Evolutionary conservation across 2,329 filamentous ascomycete genomes (phyloP), one percentile per base, ranked within the genome.

Genomic region (Fonsecaea pedrosoi): DNA sequence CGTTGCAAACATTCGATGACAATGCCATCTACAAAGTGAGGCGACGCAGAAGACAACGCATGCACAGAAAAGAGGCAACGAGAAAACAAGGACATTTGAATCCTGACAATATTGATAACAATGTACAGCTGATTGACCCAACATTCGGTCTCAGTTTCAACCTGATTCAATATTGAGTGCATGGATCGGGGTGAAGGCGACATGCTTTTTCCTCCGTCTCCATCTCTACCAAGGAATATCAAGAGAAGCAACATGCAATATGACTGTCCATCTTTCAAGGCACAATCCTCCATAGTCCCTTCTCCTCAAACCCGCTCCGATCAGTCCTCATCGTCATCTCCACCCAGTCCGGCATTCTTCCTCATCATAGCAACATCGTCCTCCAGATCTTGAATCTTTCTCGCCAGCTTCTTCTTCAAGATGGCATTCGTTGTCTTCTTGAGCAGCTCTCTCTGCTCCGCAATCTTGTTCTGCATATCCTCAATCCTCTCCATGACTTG

Each of bases 381-480:
- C 42, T 71, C 64, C 37, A 74, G 62, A 54, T 70, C 68, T 54
- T 72, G 65, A n/a, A 74, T 82, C 73, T 81, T 82, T 59, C 80
- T 70, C 30, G 77, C 76, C 54, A 82, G 68, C 64, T 81, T 81
- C 69, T 78, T 78, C 72, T 80, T 70, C 57, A 73, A 54, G 30
- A 72, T 70, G 4, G 56, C 62, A 53, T 70, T 71, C 32, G 59
- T 60, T 3, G 68, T 69, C 61, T 65, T 64, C 45, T 66, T 80
- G 35, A 82, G 70, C 59, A 78, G 74, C 48, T 81, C 79, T 42
- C 81, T 79, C 13, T 81, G 78, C 66, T 78, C 77, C 34, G 78
- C 78, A 69, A 82, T 77, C 73, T 82, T 82, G 2, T 75, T 75
- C 59, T 82, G 79, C 21, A 82, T 70, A 60, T 82, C 80, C 1